phyloP scores from a whole-genome alignment of 1,284 basidiomycete genomes.

The Athelia sp. region DNA sequence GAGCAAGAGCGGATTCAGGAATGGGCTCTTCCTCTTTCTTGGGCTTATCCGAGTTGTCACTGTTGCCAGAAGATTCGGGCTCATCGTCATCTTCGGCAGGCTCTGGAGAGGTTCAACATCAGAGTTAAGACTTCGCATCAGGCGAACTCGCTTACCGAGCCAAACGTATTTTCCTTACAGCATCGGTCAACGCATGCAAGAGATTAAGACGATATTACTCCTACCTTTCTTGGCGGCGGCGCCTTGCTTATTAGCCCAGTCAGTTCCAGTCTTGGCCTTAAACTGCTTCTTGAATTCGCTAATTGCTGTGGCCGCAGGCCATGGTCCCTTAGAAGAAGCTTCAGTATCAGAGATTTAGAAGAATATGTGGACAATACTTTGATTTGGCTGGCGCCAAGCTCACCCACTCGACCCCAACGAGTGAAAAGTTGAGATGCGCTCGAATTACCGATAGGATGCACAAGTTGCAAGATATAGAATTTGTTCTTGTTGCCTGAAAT shows the following conservation, averaged over 20 bases:
- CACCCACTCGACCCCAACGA: slow-evolving; percentile 62
- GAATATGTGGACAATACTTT: slow-evolving; percentile 33
- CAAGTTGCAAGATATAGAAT: slow-evolving; percentile 61
- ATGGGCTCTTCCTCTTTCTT: slow-evolving; percentile 36
- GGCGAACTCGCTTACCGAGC: slow-evolving; percentile 35
- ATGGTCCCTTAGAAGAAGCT: slow-evolving; percentile 26
- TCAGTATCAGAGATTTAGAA: background rate
- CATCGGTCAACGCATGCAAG: background rate
- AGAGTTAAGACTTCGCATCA: too few species aligned
- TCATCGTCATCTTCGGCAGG: slow-evolving; percentile 46
- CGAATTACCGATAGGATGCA: slow-evolving; percentile 44
- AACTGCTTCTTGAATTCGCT: slow-evolving; percentile 59
- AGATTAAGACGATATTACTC: slow-evolving; percentile 6
- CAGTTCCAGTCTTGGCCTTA: slow-evolving; percentile 45
- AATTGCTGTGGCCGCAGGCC: slow-evolving; percentile 30
- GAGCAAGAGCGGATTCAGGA: slow-evolving; percentile 41
- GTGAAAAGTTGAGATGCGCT: slow-evolving; percentile 39
- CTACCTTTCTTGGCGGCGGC: slow-evolving; percentile 50
- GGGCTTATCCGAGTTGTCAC: slow-evolving; percentile 30
- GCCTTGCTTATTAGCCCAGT: slow-evolving; percentile 50
- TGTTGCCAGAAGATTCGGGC: slow-evolving; percentile 5
- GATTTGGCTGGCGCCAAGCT: slow-evolving; percentile 41
- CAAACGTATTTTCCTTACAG: slow-evolving; percentile 53
- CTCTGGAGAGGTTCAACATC: slow-evolving; percentile 26
- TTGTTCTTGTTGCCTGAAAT: slow-evolving; percentile 58